Evolutionary conservation across 139 green algal genomes (phyloP), one percentile per base, ranked within the genome.

Genomic region (Klebsormidium nitens): DNA sequence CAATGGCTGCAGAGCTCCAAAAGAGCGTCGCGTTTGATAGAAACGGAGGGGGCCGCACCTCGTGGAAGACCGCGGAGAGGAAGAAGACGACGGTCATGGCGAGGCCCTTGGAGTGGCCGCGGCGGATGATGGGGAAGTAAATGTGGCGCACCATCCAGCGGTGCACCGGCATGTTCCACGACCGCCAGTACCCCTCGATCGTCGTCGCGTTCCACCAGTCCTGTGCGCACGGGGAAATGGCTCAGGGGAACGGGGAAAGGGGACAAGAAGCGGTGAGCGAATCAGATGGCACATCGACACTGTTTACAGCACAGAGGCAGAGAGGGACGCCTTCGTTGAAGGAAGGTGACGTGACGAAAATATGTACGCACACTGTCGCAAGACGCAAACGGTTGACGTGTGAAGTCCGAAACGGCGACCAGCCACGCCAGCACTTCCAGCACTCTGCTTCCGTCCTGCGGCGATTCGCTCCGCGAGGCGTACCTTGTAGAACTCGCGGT

Each of bases 401-500:
- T n/a, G n/a, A n/a, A n/a, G n/a, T n/a, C n/a, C n/a, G n/a, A n/a
- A n/a, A n/a, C n/a, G n/a, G n/a, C n/a, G n/a, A n/a, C n/a, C n/a
- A n/a, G n/a, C n/a, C n/a, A n/a, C n/a, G n/a, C n/a, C n/a, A n/a
- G n/a, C n/a, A n/a, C n/a, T n/a, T n/a, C n/a, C n/a, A n/a, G n/a
- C n/a, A n/a, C n/a, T n/a, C n/a, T n/a, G n/a, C n/a, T n/a, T n/a
- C n/a, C n/a, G n/a, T n/a, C n/a, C n/a, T n/a, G n/a, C n/a, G n/a
- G n/a, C n/a, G n/a, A n/a, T n/a, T n/a, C n/a, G n/a, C n/a, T n/a
- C n/a, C n/a, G n/a, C n/a, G n/a, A n/a, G n/a, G n/a, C n/a, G n/a
- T n/a, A n/a, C n/a, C n/a, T 91, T 89, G 82, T 96, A 97, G 70
- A 97, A 97, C 75, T 95, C 91, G 0, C 92, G 74, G 83, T 97